Evolutionary conservation across 441 rosid genomes (phyloP), one percentile per base, ranked within the genome.

Genomic region (Croton laevigatus): DNA sequence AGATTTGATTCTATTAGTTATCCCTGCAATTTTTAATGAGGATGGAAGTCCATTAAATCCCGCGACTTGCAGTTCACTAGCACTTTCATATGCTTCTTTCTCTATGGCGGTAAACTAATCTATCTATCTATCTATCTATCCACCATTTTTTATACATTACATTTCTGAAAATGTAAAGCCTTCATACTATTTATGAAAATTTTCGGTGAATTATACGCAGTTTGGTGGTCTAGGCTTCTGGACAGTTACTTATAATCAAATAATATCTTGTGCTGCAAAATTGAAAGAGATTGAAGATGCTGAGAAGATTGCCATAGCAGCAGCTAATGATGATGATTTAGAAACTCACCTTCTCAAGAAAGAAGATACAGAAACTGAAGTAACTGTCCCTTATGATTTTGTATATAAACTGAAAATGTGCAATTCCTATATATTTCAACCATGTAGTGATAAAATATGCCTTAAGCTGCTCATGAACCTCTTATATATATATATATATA

Each of bases 31-130:
- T 73, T 91, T 95, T 71, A 75, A n/a, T n/a, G n/a, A 91, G 80
- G 84, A 78, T 23, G 84, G 86, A 44, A 87, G 92, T 59, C 98
- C 92, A 34, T 91, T 91, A 45, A 68, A 82, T 13, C 79, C 75
- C 32, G 76, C 73, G 55, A 77, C 75, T 52, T 91, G 97, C 85
- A 69, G 70, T 65, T 66, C 89, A 23, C 60, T 79, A 40, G 97
- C 90, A 67, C 85, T 94, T 71, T 87, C 97, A 23, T 91, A 89
- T 19, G 91, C 95, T 17, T 90, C 98, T 65, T 86, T 94, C 78
- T 89, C 93, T 66, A 90, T 88, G 97, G 98, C 96, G 77, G 93
- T 91, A 85, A 72, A n/a, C n/a, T n/a, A n/a, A n/a, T n/a, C n/a
- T n/a, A n/a, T n/a, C 53, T 27, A 27, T n/a, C n/a, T n/a, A 27